phyloP scores from a whole-genome alignment of 306 rosid genomes.

The Erythrophleum fordii region DNA sequence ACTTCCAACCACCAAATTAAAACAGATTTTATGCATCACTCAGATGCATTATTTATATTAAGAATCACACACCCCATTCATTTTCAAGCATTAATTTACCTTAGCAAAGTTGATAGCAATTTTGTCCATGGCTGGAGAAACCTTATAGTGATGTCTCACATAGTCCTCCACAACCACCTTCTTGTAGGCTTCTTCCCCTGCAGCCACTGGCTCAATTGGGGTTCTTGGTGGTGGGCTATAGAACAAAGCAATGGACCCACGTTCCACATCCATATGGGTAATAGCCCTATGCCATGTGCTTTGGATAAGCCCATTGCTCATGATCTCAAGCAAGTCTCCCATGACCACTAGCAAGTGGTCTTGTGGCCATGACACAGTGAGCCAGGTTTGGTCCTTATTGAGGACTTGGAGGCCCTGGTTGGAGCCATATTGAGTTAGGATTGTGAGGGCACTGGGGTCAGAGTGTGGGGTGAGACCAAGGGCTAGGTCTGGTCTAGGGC shows the following conservation, averaged over 20 bases:
- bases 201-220: conserved; percentile 19
- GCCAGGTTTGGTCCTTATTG: conserved; percentile 13
- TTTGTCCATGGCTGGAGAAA: not conserved
- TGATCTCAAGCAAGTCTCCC: conserved; percentile 22
- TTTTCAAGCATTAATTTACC: not conserved
- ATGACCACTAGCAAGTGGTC: conserved; percentile 26
- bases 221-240: conserved; percentile 6
- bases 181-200: not conserved
- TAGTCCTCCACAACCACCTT: conserved; percentile 29
- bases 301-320: conserved; percentile 26
- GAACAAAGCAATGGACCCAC: conserved; percentile 23
- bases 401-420: conserved; percentile 23
- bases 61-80: not conserved
- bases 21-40: not conserved
- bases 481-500: conserved; percentile 33
- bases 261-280: conserved; percentile 23
- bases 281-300: conserved; percentile 33
- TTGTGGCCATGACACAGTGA: conserved; percentile 18
- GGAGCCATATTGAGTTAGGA: conserved; percentile 19
- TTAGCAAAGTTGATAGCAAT: conserved; percentile 23
- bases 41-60: not conserved
- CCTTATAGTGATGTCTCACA: conserved; percentile 22
- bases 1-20: not conserved
- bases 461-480: conserved; percentile 26
- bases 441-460: conserved; percentile 18